phyloP scores from a whole-genome alignment of 805 yeast genomes.

The Tanozyma kutaoensis region DNA sequence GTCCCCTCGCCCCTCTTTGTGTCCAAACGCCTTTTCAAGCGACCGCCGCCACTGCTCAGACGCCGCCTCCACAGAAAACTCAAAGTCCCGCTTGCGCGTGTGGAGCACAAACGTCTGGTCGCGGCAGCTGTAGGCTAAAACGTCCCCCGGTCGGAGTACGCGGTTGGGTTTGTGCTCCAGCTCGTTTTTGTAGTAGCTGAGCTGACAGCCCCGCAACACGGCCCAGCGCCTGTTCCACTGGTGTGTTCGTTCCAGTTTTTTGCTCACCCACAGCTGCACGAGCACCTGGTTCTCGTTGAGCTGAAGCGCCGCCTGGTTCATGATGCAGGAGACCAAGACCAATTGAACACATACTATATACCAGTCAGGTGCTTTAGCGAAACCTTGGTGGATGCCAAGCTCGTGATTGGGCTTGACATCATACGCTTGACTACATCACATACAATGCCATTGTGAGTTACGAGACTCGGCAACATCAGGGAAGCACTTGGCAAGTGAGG shows the following conservation, averaged over 20 bases:
- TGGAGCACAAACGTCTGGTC: conserved; percentile 10
- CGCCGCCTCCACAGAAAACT: conserved; percentile 5
- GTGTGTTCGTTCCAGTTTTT: conserved; percentile 17
- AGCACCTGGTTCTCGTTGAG: conserved; percentile 8
- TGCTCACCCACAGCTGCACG: conserved; percentile 14
- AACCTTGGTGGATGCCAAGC: too few relatives aligned
- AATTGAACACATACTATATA: too few relatives aligned
- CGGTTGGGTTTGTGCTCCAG: conserved; percentile 22
- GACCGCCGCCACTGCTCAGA: conserved; percentile 8
- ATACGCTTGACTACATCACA: too few relatives aligned
- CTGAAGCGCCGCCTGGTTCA: too few relatives aligned
- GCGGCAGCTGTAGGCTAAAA: conserved; percentile 7
- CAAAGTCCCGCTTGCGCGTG: conserved; percentile 10
- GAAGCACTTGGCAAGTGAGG: too few relatives aligned
- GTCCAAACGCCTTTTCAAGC: conserved; percentile 1
- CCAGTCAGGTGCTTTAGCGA: too few relatives aligned
- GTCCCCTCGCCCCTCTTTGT: not conserved
- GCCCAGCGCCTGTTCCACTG: conserved; percentile 28
- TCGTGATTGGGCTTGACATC: too few relatives aligned
- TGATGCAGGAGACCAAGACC: too few relatives aligned
- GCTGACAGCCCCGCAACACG: conserved; percentile 22
- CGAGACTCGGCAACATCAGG: too few relatives aligned
- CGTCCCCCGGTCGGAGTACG: conserved; percentile 13
- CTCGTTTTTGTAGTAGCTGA: conserved; percentile 24
- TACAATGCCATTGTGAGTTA: too few relatives aligned